Evolutionary conservation across 257 asterid species (phyloP), one percentile per base, ranked within the genome.

Genomic region (Asclepias syriaca): DNA sequence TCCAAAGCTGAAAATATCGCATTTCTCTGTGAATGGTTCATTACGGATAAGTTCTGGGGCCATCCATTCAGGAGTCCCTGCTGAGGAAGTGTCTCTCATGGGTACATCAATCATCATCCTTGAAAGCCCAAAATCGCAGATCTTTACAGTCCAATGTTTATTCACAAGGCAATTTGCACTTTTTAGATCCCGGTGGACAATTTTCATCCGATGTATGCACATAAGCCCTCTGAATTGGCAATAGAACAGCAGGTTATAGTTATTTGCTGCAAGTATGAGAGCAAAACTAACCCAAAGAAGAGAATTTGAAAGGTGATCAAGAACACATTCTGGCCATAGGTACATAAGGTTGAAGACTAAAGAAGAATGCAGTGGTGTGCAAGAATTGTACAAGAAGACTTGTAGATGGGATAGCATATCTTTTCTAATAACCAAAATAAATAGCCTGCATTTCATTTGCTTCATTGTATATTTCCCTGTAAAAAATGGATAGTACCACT

Each of bases 51-150:
- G 97, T 83, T 95, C 99, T 29, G 99, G 99, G 55, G 99, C 99
- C 99, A 95, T 92, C 99, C 99, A 92, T 78, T 95, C 99, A n/a
- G 98, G 99, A 78, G 99, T 95, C 75, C 99, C 98, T 40, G 98
- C 98, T 1, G 96, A 87, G 22, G 97, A 86, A 51, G 90, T 76
- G 81, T 90, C 97, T 65, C 80, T 81, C 76, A 88, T 84, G 71
- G 90, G 81, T 65, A 76, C 65, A 68, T 88, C 85, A 51, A 81
- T 82, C 93, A 77, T 82, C 69, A 92, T 85, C 82, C 93, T 92
- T 12, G 99, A 95, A 56, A 95, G 99, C 71, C 99, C 99, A 82
- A 95, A 95, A 82, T 95, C 99, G 61, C 98, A 95, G 75, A 95
- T 88, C 85, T 92, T 95, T 46, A 92, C 96, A 6, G 92, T 90